Evolutionary conservation across 208 protist species (phyloP).

Genomic region (Endotrypanum monterogeii): DNA sequence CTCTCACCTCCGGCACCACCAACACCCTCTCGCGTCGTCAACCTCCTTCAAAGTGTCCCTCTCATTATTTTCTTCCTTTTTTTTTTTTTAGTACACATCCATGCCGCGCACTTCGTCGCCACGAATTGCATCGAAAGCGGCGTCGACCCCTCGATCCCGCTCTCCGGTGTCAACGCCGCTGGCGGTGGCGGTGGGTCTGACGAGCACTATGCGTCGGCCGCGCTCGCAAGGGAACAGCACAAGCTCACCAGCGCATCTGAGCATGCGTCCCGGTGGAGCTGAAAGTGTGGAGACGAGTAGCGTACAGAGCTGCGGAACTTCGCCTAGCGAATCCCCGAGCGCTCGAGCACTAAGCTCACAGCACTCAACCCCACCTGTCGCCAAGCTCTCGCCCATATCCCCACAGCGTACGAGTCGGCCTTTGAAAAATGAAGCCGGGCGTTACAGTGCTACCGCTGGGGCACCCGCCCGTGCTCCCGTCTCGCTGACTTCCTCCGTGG

Average conservation of each 20-base stretch:
- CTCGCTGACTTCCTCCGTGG: neutral
- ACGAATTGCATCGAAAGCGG: neutral
- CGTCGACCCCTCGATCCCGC: neutral
- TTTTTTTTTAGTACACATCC: neutral
- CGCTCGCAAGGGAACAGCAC: neutral
- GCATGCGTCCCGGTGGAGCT: neutral
- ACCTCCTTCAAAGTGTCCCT: no score
- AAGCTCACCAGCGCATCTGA: neutral
- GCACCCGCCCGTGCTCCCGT: neutral
- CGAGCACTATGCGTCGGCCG: constrained; percentile 16
- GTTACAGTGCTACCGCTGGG: constrained; percentile 10
- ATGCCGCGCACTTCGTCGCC: neutral
- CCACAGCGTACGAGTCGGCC: neutral
- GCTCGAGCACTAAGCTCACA: neutral
- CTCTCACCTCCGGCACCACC: no score
- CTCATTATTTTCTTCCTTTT: no score
- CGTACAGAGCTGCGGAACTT: neutral
- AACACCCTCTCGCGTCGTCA: no score
- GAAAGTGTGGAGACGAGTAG: neutral
- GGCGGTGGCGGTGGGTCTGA: constrained; percentile 10
- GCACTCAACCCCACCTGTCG: neutral
- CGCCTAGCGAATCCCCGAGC: neutral
- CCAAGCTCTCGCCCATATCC: neutral
- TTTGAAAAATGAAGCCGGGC: neutral
- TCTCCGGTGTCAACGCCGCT: constrained; percentile 11